Evolutionary conservation across 2,329 filamentous ascomycete genomes (phyloP).

Genomic region (Ophiostoma triangulosporum): DNA sequence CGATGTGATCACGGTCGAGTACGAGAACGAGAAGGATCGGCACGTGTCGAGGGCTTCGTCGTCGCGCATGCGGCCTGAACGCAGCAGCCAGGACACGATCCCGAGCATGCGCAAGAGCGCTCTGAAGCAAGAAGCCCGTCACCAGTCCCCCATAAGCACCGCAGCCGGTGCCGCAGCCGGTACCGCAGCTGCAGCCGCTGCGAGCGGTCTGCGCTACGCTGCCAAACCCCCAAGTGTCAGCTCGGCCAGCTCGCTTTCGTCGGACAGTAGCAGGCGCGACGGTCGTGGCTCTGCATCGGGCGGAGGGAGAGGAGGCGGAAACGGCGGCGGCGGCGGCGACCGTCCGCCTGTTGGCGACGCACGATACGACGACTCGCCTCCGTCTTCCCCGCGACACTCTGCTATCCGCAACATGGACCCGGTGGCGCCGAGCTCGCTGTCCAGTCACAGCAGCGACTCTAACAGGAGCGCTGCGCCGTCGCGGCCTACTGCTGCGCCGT

Average conservation of each 20-base stretch:
- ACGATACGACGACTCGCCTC: neutral
- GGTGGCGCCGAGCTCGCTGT: neutral
- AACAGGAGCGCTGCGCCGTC: neutral
- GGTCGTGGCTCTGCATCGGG: neutral
- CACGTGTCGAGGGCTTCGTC: too few species aligned
- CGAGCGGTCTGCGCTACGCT: neutral
- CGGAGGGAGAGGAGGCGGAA: neutral
- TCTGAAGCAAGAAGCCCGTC: too few species aligned
- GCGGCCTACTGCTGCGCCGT: neutral
- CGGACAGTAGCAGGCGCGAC: neutral
- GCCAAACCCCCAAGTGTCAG: neutral
- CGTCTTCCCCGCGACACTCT: neutral
- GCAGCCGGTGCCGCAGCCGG: neutral
- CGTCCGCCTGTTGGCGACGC: neutral
- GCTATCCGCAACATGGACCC: neutral
- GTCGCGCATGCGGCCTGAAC: neutral
- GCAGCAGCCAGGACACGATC: neutral
- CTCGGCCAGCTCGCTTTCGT: neutral
- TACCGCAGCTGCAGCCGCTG: neutral
- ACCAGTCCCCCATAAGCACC: too few species aligned
- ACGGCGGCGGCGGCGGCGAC: neutral
- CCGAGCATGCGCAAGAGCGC: neutral
- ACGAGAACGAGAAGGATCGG: neutral
- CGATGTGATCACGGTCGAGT: neutral
- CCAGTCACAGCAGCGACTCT: neutral